A percentile compares a stretch with the other conserved stretches of the same genome.
These are phyloP conservation scores for Penicillium concentricum DNA, from an alignment of 2,329 filamentous ascomycete species.

Conservation along the genomic window DNA sequence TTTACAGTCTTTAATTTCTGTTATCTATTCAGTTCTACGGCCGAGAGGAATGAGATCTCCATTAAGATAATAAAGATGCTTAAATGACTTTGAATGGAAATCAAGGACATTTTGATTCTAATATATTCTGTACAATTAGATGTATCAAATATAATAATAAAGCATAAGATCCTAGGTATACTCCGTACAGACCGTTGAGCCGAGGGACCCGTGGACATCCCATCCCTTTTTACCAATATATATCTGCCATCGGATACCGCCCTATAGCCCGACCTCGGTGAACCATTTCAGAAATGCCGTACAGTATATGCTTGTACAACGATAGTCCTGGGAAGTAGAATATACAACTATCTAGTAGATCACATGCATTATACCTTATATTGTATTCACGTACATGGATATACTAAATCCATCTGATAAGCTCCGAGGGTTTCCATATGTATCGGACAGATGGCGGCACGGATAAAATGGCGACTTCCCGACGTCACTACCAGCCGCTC, in stretches of 20 bases:
- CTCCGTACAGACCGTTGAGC: not conserved
- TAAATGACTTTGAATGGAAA: not conserved
- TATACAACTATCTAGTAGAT: not conserved
- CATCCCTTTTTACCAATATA: not conserved
- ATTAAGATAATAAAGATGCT: not conserved
- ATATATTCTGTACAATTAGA: too few species aligned
- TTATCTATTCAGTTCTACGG: not conserved
- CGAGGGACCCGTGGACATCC: conserved; percentile 2
- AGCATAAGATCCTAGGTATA: too few species aligned
- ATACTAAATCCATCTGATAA: conserved; percentile 4
- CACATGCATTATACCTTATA: not conserved
- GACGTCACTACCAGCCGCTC: conserved; percentile 30
- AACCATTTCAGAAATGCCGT: conserved; percentile 21
- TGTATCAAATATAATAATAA: too few species aligned
- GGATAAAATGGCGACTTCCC: conserved; percentile 26
- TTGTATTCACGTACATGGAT: not conserved
- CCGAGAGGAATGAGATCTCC: not conserved
- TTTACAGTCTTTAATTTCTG: not conserved
- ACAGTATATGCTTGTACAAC: not conserved
- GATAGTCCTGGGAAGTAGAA: not conserved
- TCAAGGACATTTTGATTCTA: too few species aligned
- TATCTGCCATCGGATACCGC: conserved; percentile 9
- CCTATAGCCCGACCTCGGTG: conserved; percentile 21
- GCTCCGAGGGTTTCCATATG: not conserved
- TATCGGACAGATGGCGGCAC: conserved; percentile 25